Conservation (phyloP, 805 yeast genomes). For the Kodamaea lidongshanica region DNA sequence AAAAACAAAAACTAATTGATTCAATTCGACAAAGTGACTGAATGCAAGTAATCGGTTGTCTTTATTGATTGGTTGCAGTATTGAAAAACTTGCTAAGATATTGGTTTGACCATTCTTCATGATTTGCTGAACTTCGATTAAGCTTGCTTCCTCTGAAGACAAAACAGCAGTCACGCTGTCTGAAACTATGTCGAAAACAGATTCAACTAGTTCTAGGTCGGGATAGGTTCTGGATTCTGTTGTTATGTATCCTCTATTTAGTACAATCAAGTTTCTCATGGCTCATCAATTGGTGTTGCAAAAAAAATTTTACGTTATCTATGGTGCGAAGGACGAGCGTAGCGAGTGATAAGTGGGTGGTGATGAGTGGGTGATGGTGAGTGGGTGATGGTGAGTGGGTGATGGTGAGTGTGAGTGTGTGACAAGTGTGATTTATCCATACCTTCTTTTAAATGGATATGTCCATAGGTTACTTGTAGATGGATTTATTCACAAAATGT, state of each 20-base stretch:
- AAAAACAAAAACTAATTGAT: conserved; percentile 60
- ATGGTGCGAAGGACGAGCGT: not conserved
- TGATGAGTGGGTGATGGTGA: too few species aligned
- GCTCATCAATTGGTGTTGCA: conserved; percentile 4
- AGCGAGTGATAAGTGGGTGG: not conserved
- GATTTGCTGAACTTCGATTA: conserved; percentile 72
- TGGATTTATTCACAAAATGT: too few species aligned
- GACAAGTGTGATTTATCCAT: too few species aligned
- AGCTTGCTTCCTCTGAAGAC: conserved; percentile 45
- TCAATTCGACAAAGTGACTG: conserved; percentile 64
- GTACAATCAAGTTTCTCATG: conserved; percentile 46
- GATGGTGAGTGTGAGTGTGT: too few species aligned
- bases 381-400: conserved; percentile 1
- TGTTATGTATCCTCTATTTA: conserved; percentile 49
- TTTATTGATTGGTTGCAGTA: conserved; percentile 22
- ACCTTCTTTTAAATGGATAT: too few species aligned
- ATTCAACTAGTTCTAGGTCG: conserved; percentile 48
- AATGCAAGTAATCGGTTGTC: conserved; percentile 42
- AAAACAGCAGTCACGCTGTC: conserved; percentile 67
- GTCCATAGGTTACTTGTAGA: too few species aligned
- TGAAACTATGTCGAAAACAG: conserved; percentile 65
- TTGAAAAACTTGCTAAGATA: conserved; percentile 57
- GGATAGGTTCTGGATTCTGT: conserved; percentile 58
- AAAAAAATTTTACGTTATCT: conserved; percentile 3
- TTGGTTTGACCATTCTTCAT: conserved; percentile 55